A percentile compares a stretch with the other conserved stretches of the same genome.
These are phyloP conservation scores for Posidonia australis DNA, from an alignment of 106 monocot species.

Conservation along the genomic window DNA sequence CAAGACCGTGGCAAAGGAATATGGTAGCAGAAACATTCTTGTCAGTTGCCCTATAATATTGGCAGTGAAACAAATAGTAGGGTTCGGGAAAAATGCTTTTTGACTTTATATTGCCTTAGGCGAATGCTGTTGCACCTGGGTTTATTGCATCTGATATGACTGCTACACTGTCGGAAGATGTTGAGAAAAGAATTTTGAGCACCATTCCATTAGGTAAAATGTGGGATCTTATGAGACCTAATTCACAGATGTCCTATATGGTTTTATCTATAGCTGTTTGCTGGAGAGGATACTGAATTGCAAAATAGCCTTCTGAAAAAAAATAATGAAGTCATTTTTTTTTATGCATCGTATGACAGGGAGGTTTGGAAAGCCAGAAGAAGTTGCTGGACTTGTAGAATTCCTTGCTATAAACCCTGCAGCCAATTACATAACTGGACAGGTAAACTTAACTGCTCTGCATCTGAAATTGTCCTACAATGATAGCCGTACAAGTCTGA, in stretches of 20 bases:
- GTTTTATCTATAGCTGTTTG: neutral
- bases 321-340: neutral
- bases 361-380: conserved; percentile 60
- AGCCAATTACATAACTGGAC: conserved; percentile 68
- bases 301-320: neutral
- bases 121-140: conserved; percentile 88
- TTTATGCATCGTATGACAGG: conserved; percentile 22
- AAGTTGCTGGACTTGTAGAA: conserved; percentile 72
- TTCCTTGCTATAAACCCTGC: conserved; percentile 61
- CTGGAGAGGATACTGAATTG: too few relatives aligned
- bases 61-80: neutral
- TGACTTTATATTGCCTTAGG: conserved; percentile 26
- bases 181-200: conserved; percentile 60
- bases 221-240: neutral
- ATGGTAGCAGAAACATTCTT: conserved; percentile 84
- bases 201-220: conserved; percentile 61
- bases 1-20: conserved; percentile 72
- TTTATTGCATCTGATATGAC: conserved; percentile 91
- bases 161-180: conserved; percentile 48
- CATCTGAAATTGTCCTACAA: neutral
- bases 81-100: neutral
- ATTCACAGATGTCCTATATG: neutral
- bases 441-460: conserved; percentile 27
- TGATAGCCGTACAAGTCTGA: too few relatives aligned
- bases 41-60: conserved; percentile 20